Evolutionary conservation across 1,284 basidiomycete genomes (phyloP), one percentile per base, ranked within the genome.

Genomic region (Cryptococcus floricola): DNA sequence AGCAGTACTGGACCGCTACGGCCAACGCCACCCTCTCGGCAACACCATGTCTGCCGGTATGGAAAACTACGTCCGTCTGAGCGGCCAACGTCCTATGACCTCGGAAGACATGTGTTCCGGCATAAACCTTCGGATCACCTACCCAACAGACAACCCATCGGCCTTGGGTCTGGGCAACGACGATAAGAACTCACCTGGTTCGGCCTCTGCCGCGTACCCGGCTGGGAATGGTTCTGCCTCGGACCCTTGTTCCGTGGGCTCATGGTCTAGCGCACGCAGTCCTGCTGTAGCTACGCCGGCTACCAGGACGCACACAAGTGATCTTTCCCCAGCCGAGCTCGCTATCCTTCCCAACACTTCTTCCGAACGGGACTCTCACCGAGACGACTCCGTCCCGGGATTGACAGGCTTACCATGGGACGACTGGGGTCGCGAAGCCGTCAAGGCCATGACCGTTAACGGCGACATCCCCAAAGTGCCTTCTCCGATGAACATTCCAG

Each of bases 1-100:
- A n/a, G 48, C 52, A 64, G 61, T 65, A 9, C 53, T 65, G 10
- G 55, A 59, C 19, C 57, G 63, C 13, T 58, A 57, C 31, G 61
- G 59, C 14, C 60, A 60, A 48, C 54, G 61, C 14, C 54, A 63
- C 34, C 41, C 63, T 5, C 48, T 65, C 8, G 63, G 61, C 28
- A 52, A 53, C 19, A 39, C 54, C 16, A 58, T 65, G 59, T 52
- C 53, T 7, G 41, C 54, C 14, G 61, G 59, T 53, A 37, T 65
- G 5, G 53, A 55, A 7, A 50, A 45, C 18, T 63, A 63, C 39
- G 48, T 62, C 37, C 54, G 27, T 4, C 37, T 45, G 16, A 19
- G 16, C 2, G 31, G 31, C 18, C n/a, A 38, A 16, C 18, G 31
- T 10, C 37, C 19, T 34, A 19, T 39, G 25, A 8, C 5, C 25